Base-by-base conservation (phyloP, 441 rosid species). In the Adansonia grandidieri region DNA sequence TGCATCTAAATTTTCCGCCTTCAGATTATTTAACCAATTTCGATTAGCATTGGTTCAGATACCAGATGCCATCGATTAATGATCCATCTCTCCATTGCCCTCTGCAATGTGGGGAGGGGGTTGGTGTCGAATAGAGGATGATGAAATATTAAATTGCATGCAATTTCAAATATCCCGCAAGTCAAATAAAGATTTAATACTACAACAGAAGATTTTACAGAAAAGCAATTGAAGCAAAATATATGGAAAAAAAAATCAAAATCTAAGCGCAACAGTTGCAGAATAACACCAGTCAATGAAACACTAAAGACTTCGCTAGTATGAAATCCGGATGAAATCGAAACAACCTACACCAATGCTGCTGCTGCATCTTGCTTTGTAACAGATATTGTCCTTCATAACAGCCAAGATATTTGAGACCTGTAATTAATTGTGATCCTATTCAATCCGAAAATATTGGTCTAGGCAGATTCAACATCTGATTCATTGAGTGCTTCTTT, bases 381-480 rank as follows among this genome's bases (percentile, higher is more conserved):
- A 24, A 15, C 19, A 50, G 7, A 69, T 13, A 24, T 47, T 22
- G 40, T 70, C 44, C 40, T 47, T 9, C 28, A 15, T 6, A 37
- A 72, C 37, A 73, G 42, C 61, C 19, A 17, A 56, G 37, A 56
- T 56, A 32, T 32, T 32, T 32, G 4, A 32, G 37, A 32, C 37
- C 37, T 32, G 37, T 32, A 32, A 32, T 32, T 54, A 68, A 68
- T 47, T 47, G 37, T 4, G 37, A 68, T 47, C 45, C 3, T 24
- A 51, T 42, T 65, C 70, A 48, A 48, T 45, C 22, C 1, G 6
- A 4, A 45, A 40, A 20, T 14, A 11, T 1, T 20, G 61, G 40
- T 77, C 80, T 75, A 92, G 17, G 89, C 87, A 62, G 93, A 89
- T 77, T 96, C 99, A 19, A 96, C 80, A 76, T 92, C 99, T 0